These are phyloP conservation scores for Spergularia marina DNA, from an alignment of 148 eudicot species.

Conservation along the genomic window DNA sequence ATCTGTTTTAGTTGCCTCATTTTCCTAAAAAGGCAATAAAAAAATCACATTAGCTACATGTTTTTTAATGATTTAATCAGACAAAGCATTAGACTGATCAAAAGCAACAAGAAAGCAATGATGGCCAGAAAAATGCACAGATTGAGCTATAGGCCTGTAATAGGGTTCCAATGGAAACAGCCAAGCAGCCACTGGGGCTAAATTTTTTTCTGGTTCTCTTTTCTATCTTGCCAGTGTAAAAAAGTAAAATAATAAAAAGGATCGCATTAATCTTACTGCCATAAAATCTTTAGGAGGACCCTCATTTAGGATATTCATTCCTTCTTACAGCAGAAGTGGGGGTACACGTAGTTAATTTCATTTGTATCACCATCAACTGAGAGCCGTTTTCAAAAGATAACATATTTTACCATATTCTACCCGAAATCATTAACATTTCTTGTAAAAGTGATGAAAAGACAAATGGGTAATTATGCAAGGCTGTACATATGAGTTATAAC, in stretches of 20 bases:
- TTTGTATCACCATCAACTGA: neutral
- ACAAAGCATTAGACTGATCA: neutral
- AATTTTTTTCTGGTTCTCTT: too few relatives aligned
- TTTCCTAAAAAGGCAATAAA: slow-evolving; percentile 44
- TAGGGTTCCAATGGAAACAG: too few relatives aligned
- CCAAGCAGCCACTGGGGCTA: too few relatives aligned
- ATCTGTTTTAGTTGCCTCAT: slow-evolving; percentile 59
- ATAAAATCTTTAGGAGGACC: neutral
- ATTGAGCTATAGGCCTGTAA: neutral
- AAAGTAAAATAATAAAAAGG: too few relatives aligned
- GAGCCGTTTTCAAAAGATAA: neutral
- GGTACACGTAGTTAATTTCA: neutral
- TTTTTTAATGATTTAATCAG: neutral
- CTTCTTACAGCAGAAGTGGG: neutral
- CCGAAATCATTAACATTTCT: neutral
- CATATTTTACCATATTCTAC: neutral
- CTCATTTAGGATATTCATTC: neutral
- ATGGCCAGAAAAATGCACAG: neutral
- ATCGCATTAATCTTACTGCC: neutral
- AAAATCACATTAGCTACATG: neutral
- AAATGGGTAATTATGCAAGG: neutral
- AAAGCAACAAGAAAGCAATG: neutral
- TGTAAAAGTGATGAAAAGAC: neutral
- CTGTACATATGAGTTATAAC: slow-evolving; percentile 1
- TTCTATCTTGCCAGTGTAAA: too few relatives aligned